Base-by-base conservation (phyloP, 2,329 filamentous ascomycete species). In the Ceratocystis eucalypticola region DNA sequence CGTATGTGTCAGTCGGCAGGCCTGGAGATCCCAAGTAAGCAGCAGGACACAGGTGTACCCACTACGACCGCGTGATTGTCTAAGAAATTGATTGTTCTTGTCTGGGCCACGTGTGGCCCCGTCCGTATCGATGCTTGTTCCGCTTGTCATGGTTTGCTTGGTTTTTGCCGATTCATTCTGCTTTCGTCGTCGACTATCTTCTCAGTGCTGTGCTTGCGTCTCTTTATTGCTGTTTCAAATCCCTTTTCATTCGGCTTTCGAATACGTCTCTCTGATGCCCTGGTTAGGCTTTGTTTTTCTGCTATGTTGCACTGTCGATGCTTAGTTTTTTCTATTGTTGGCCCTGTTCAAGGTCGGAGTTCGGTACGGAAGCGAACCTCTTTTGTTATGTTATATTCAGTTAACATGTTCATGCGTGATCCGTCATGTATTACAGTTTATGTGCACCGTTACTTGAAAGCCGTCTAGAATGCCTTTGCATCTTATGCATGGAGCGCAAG, bases 1-100 rank as follows among this genome's bases (percentile, higher is more conserved):
- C 83, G 85, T 70, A 79, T 84, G 41, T 84, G 83, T 20, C 82
- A 86, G 71, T 82, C 79, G 64, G 82, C 83, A 12, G 84, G 84
- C 33, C 75, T 87, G 37, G 76, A 77, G 69, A 66, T 68, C 44
- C 68, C 69, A 22, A 64, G 53, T 44, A 69, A 69, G 62, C 61
- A 62, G 37, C 17, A 61, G 50, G 50, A 69, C 30, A 50, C 37
- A 22, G 30, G 48, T 22, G 66, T 61, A 30, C 37, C 61, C 57
- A 61, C 66, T 2, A 57, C 50, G 15, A 59, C 63, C 17, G 45
- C 64, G 25, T 67, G 50, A 20, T 25, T 55, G 61, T 50, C 20
- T 33, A 15, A 22, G 30, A 25, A 5, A 22, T 25, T 46, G 7
- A 20, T 12, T 53, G n/a, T n/a, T n/a, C 10, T 22, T 22, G n/a